A percentile compares a stretch with the other conserved stretches of the same genome.
Evolutionary conservation across 2,329 filamentous ascomycete genomes (phyloP).

Genomic region (Claviceps maximensis): DNA sequence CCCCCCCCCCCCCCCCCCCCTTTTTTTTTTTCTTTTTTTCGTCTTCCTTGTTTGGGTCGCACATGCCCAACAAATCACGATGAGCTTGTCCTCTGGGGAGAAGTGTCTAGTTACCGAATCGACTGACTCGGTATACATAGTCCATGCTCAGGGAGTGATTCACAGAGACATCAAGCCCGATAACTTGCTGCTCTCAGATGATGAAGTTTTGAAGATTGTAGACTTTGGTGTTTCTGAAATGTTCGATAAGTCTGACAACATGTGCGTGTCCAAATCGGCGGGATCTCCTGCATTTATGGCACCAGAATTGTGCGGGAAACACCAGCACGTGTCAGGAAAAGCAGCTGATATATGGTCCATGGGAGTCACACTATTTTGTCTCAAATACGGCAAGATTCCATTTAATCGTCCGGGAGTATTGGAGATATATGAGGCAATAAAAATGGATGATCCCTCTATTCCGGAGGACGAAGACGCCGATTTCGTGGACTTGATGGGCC

Average conservation of each 20-base stretch:
- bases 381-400: constrained; percentile 77
- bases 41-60: not conserved
- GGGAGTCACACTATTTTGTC: constrained; percentile 88
- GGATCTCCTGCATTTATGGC: constrained; percentile 92
- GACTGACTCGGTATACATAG: constrained; percentile 25
- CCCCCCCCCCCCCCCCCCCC: not conserved
- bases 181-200: constrained; percentile 78
- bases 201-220: constrained; percentile 91
- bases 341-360: constrained; percentile 98
- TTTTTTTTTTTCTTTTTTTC: not conserved
- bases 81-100: not conserved
- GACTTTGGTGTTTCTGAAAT: constrained; percentile 99
- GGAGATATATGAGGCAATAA: constrained; percentile 83
- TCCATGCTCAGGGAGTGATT: constrained; percentile 88
- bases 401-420: constrained; percentile 70
- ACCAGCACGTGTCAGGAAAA: constrained; percentile 76
- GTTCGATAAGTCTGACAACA: constrained; percentile 74
- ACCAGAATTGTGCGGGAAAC: constrained; percentile 79
- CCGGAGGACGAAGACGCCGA: constrained; percentile 49
- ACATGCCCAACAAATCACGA: too few relatives aligned
- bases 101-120: not conserved
- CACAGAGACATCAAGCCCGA: constrained; percentile 98
- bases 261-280: constrained; percentile 86
- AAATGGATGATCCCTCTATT: constrained; percentile 50
- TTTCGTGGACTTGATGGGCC: constrained; percentile 62